Conservation (phyloP, 169 alveolate genomes). For the Prorocentrum cordatum region DNA sequence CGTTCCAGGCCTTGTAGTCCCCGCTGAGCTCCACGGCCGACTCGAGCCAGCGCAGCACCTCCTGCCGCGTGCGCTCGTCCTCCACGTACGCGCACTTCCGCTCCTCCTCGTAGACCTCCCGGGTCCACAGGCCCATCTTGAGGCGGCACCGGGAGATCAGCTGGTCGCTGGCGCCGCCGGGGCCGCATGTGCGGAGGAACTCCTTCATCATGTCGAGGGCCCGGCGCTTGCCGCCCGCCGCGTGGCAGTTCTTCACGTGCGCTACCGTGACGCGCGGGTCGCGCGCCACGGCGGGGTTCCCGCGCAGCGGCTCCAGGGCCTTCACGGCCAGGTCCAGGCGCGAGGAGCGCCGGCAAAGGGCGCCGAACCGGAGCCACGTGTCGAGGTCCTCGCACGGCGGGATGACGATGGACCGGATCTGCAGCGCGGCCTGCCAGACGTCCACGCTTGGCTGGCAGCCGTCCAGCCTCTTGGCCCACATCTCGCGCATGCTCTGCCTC, state of each 20-base stretch:
- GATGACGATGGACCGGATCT: slow-evolving; percentile 67
- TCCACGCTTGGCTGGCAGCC: slow-evolving; percentile 63
- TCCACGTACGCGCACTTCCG: too few relatives aligned
- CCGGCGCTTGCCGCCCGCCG: slow-evolving; percentile 63
- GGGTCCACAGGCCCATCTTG: slow-evolving; percentile 80
- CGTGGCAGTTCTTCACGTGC: slow-evolving; percentile 69
- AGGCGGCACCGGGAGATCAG: slow-evolving; percentile 75
- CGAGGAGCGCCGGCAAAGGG: slow-evolving; percentile 64
- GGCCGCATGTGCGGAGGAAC: slow-evolving; percentile 1
- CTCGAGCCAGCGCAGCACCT: slow-evolving; percentile 75
- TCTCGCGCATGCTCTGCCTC: slow-evolving; percentile 73
- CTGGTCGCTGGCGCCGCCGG: slow-evolving; percentile 57
- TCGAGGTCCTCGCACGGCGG: slow-evolving; percentile 67
- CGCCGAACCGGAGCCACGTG: slow-evolving; percentile 68
- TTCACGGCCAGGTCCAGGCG: slow-evolving; percentile 34
- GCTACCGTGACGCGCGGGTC: slow-evolving; percentile 72
- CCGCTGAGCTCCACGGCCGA: slow-evolving; percentile 77
- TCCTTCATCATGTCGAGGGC: slow-evolving; percentile 30
- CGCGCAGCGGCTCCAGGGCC: slow-evolving; percentile 18
- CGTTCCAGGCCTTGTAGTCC: slow-evolving; percentile 83
- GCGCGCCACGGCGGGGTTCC: slow-evolving; percentile 48
- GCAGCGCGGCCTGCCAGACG: slow-evolving; percentile 73
- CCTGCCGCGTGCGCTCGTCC: slow-evolving; percentile 68
- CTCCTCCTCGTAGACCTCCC: slow-evolving; percentile 76
- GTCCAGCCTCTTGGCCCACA: slow-evolving; percentile 77